phyloP scores from a whole-genome alignment of 371 early-diverging fungal genomes.

The Nematocida sp. region DNA sequence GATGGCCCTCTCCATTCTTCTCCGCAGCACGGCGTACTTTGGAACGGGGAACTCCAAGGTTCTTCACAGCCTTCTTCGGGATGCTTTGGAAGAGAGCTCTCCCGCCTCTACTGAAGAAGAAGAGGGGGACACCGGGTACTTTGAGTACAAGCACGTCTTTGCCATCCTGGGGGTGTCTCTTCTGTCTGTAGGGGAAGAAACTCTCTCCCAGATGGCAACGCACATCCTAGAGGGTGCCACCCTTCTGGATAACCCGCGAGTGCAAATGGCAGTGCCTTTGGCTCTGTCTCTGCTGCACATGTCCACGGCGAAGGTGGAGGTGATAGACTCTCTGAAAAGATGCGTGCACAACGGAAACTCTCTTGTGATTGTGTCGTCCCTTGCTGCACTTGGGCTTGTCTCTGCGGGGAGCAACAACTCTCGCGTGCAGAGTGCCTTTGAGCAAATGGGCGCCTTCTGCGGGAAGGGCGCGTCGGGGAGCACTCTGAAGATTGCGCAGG shows the following conservation, averaged over 20 bases:
- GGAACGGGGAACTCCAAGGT: conserved; percentile 55
- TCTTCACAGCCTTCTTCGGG: conserved; percentile 57
- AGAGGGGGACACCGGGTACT: neutral
- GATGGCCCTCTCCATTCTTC: conserved; percentile 40
- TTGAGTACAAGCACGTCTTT: conserved; percentile 40
- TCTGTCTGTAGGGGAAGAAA: conserved; percentile 59
- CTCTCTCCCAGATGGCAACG: conserved; percentile 52
- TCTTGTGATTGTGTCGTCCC: conserved; percentile 70
- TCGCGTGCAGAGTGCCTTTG: conserved; percentile 84
- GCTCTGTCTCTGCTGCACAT: conserved; percentile 67
- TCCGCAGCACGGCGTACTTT: conserved; percentile 50
- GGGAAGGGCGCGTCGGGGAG: conserved; percentile 79
- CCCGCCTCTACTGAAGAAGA: conserved; percentile 32
- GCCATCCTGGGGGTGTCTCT: conserved; percentile 56
- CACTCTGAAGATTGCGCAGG: conserved; percentile 63
- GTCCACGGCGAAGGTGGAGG: conserved; percentile 78
- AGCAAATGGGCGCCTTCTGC: conserved; percentile 87
- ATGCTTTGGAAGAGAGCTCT: conserved; percentile 53
- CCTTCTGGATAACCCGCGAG: conserved; percentile 51
- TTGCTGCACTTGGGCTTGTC: conserved; percentile 93
- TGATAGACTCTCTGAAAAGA: conserved; percentile 86
- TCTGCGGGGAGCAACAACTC: conserved; percentile 99
- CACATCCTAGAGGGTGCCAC: conserved; percentile 55
- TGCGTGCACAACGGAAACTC: conserved; percentile 84
- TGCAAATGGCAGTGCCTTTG: conserved; percentile 48